These are phyloP conservation scores for Ophiostoma ulmi DNA, from an alignment of 2,329 filamentous ascomycete species.

Conservation along the genomic window DNA sequence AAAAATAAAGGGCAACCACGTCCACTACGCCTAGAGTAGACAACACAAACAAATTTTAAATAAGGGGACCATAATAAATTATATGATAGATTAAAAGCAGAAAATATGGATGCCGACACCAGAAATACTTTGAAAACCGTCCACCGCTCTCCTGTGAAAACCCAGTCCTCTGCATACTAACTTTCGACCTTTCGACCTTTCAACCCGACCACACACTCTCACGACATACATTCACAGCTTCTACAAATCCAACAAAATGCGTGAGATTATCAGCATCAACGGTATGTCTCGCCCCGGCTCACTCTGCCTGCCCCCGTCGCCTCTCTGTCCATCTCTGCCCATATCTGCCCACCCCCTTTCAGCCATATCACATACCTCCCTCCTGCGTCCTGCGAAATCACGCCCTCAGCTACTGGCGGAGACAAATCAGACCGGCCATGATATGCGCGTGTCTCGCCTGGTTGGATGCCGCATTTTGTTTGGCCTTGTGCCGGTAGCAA, in stretches of 20 bases:
- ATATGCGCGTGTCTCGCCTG: conserved; percentile 10
- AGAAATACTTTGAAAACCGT: conserved; percentile 20
- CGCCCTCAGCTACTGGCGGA: background rate
- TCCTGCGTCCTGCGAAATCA: background rate
- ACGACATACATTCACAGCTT: conserved; percentile 13
- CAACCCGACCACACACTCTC: conserved; percentile 16
- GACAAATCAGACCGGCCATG: background rate
- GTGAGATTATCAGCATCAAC: conserved; percentile 99
- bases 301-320: conserved; percentile 27
- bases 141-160: conserved; percentile 20
- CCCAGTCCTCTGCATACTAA: conserved; percentile 19
- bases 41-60: conserved; percentile 25
- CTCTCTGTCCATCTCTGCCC: conserved; percentile 24
- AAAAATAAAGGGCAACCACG: conserved; percentile 20
- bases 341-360: background rate
- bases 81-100: conserved; percentile 6
- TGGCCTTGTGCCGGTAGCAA: background rate
- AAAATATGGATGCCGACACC: conserved; percentile 18
- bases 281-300: conserved; percentile 51
- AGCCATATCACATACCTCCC: background rate
- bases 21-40: conserved; percentile 14
- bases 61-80: conserved; percentile 23
- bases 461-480: background rate
- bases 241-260: conserved; percentile 63
- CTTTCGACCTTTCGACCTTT: conserved; percentile 13